Base-by-base conservation (phyloP, 208 protist genomes). In the Borovskyia barvae region DNA sequence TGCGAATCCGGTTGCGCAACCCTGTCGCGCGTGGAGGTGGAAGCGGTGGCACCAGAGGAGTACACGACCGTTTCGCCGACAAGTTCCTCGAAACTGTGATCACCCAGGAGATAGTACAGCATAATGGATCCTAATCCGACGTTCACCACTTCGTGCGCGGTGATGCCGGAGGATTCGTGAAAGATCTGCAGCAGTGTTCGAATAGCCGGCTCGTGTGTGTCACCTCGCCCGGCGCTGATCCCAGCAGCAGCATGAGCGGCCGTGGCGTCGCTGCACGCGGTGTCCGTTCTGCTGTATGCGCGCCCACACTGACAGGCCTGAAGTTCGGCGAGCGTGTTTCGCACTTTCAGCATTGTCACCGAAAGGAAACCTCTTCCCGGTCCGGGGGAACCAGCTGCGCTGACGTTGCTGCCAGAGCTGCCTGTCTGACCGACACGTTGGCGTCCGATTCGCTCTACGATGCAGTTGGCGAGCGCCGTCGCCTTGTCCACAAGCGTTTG, bases 131-230 rank as follows among this genome's bases (percentile, higher is more conserved):
- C 76, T 7, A 84, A 45, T 12, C 66, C 64, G 8, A 81, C 62
- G 32, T 76, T 70, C 40, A 60, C 67, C 5, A 84, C 66, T 46
- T 87, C 76, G 63, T 76, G 79, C 22, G 80, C 26, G 14, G 80
- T 87, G 5, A 80, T 65, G 36, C 68, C 49, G n/a, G 25, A 54
- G 8, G 63, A 71, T 30, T 58, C 49, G 11, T 47, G 37, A 20
- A 85, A 64, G 5, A 72, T 65, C 19, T 50, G 46, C 35, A 81
- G 64, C 11, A 85, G 68, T 29, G 72, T 52, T 0, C 37, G 43
- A 7, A 85, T 48, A 8, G 49, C 36, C 1, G 17, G 14, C 36
- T 75, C 55, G 42, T 85, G 78, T 5, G 53, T 66, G 19, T 61
- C 68, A 22, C 40, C 42, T 2, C 8, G 20, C 17, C 12, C 42